Conservation (phyloP, 768 basidiomycete species). For the Daedaleopsis nitida region DNA sequence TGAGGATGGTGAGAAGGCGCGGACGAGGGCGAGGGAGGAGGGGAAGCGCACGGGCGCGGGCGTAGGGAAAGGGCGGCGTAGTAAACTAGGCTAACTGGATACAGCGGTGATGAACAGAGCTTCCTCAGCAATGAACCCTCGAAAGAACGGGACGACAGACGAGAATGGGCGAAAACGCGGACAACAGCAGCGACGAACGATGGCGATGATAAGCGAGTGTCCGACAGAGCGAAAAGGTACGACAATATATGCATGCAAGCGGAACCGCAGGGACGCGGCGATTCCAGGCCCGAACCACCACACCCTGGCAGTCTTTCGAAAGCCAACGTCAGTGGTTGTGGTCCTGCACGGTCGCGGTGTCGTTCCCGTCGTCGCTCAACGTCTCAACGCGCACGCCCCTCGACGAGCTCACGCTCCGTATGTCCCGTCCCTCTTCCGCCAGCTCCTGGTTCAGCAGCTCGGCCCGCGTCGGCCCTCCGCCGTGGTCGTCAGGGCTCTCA, state of each 20-base stretch:
- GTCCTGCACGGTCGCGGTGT: constrained; percentile 41
- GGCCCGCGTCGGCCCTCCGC: constrained; percentile 30
- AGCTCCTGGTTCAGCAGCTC: constrained; percentile 69
- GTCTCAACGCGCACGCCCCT: constrained; percentile 81
- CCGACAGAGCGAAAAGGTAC: neutral
- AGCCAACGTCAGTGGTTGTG: constrained; percentile 35
- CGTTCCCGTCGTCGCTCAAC: constrained; percentile 48
- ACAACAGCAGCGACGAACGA: constrained; percentile 3
- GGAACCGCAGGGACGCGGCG: neutral
- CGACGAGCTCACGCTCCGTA: constrained; percentile 79
- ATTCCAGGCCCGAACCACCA: neutral
- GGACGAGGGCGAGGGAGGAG: neutral
- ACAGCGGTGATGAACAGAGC: neutral
- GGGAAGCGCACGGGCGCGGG: constrained; percentile 1
- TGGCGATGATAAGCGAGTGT: constrained; percentile 4
- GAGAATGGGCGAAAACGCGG: neutral
- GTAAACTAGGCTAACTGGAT: constrained; percentile 4
- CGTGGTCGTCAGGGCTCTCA: constrained; percentile 55
- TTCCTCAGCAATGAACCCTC: neutral
- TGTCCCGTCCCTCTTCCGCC: constrained; percentile 88
- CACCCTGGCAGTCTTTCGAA: neutral
- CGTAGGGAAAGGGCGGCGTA: neutral
- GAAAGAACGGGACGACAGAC: neutral
- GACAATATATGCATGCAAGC: neutral
- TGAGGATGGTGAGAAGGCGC: neutral